phyloP scores from a whole-genome alignment of 805 yeast species.

The Candida maesae region DNA sequence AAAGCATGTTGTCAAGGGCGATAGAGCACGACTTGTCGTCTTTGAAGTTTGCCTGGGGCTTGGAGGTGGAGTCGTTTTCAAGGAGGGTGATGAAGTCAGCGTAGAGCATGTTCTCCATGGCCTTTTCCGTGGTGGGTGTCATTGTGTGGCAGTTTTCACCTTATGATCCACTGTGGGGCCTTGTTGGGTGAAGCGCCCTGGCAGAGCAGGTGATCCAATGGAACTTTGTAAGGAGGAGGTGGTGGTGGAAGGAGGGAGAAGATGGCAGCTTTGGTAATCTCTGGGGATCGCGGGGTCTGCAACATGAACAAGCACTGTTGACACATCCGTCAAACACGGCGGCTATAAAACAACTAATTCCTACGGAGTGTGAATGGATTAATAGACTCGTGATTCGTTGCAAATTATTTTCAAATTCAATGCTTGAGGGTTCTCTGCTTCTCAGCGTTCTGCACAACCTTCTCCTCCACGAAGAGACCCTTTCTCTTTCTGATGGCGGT shows the following conservation, averaged over 20 bases:
- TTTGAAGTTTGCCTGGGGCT: background rate
- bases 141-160: too few relatives aligned
- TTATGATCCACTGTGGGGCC: too few relatives aligned
- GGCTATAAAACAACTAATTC: too few relatives aligned
- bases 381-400: too few relatives aligned
- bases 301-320: background rate
- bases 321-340: too few relatives aligned
- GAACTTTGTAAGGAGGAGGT: too few relatives aligned
- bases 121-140: background rate
- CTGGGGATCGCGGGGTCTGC: background rate
- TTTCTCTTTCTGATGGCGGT: slow-evolving; percentile 77
- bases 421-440: slow-evolving; percentile 86
- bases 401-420: too few relatives aligned
- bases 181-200: too few relatives aligned
- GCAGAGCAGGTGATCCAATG: too few relatives aligned
- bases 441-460: slow-evolving; percentile 88
- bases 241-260: too few relatives aligned
- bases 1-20: background rate
- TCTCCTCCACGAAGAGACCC: slow-evolving; percentile 86
- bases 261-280: background rate
- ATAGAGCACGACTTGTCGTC: background rate
- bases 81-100: background rate
- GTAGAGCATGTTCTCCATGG: background rate
- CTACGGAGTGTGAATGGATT: too few relatives aligned
- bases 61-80: background rate